Conservation (phyloP, 495 filamentous ascomycete species). For the Daldinia loculata region DNA sequence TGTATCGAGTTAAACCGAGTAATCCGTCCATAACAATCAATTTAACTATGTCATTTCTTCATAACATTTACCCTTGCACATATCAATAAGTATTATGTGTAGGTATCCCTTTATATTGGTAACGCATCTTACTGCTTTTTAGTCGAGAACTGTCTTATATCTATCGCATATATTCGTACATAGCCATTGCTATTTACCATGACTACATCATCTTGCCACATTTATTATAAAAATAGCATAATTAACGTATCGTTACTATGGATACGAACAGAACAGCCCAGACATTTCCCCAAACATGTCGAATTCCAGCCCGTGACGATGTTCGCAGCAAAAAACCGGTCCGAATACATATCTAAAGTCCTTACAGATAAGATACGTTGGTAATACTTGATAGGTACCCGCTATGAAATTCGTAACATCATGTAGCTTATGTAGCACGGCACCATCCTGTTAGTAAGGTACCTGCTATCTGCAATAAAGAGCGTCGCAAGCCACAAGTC, state of each 20-base stretch:
- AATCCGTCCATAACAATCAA: no score
- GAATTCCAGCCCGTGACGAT: constrained; percentile 20
- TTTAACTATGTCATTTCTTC: no score
- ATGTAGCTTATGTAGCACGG: not conserved
- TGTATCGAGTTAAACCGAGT: no score
- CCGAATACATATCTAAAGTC: not conserved
- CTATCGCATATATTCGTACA: not conserved
- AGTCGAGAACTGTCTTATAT: constrained; percentile 10
- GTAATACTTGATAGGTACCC: constrained; percentile 5
- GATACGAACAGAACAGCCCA: constrained; percentile 21
- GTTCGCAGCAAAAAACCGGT: constrained; percentile 33
- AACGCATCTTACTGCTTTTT: not conserved
- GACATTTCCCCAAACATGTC: constrained; percentile 18
- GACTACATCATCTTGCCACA: constrained; percentile 5
- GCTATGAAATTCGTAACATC: not conserved
- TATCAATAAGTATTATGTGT: not conserved
- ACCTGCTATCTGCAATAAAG: constrained; percentile 8
- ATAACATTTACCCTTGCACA: no score
- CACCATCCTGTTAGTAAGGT: constrained; percentile 9
- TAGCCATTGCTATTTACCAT: not conserved
- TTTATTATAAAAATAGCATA: constrained; percentile 24
- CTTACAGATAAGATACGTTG: not conserved
- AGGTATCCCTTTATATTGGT: not conserved
- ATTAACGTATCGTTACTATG: not conserved
- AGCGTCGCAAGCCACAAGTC: not conserved